These are phyloP conservation scores for Geotrichum reessii DNA, from an alignment of 1,139 yeast species.

Conservation along the genomic window DNA sequence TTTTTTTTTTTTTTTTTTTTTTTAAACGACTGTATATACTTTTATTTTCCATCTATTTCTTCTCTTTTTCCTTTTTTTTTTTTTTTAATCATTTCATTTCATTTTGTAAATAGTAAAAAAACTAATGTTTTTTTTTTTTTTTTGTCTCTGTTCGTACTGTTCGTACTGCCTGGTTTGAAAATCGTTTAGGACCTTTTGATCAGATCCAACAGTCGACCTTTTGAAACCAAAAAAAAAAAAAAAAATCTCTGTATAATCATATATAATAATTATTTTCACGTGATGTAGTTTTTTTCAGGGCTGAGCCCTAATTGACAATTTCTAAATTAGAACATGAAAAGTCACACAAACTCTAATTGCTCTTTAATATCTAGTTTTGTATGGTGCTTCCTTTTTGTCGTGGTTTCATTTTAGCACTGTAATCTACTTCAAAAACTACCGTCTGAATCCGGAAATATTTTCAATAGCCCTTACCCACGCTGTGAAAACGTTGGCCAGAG, in stretches of 20 bases:
- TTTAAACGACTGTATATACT: neutral
- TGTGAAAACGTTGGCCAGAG: neutral
- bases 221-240: no score
- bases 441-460: neutral
- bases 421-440: no score
- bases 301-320: neutral
- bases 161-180: no score
- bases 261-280: no score
- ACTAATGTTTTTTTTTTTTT: neutral
- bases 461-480: conserved; percentile 5
- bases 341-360: neutral
- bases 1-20: no score
- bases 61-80: no score
- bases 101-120: neutral
- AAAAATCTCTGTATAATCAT: no score
- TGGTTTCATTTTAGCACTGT: conserved; percentile 1
- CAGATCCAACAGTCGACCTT: no score
- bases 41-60: no score
- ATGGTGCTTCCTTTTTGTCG: neutral
- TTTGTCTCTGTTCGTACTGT: neutral
- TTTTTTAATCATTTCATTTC: no score
- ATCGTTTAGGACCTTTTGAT: no score
- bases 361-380: neutral
- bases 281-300: neutral
- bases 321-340: neutral